Evolutionary conservation across 768 basidiomycete species (phyloP), one percentile per base, ranked within the genome.

Genomic region (Tulasnella sp.): DNA sequence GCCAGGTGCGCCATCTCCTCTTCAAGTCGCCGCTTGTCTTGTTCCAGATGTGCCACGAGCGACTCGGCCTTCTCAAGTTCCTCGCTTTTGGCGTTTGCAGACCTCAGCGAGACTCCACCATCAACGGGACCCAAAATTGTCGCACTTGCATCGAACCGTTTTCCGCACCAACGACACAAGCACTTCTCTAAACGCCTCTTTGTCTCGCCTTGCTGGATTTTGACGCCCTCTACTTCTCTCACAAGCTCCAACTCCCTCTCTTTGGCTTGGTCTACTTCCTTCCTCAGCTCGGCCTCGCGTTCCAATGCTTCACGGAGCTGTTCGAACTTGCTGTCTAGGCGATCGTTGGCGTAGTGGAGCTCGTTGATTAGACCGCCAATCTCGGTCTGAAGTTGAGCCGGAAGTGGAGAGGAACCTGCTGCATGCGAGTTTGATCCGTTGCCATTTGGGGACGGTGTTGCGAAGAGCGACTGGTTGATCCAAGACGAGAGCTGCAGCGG

Each of bases 321-420:
- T 67, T 90, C 88, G 15, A 93, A 75, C 68, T 92, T 92, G 66
- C 90, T 84, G 64, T 93, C 92, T 55, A 93, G 87, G 64, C 80
- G 85, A 34, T 85, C 82, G 67, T 93, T 91, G 9, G 89, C 90
- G 2, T 68, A 30, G 62, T 53, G 41, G 52, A 59, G 61, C 54
- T 56, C 42, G 24, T 56, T 25, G 11, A 43, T 43, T 22, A 56
- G 42, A n/a, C 27, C 31, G 11, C 41, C 27, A 4, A 43, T 43
- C 44, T 56, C 54, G 15, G 53, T 48, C 12, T 61, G 53, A 30
- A 55, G 17, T 44, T 44, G 45, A 43, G 53, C 41, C 8, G 45
- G 42, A 25, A 43, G 53, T 11, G n/a, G 7, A 48, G 29, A 27
- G 4, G 31, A 11, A 30, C 12, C 17, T 5, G 24, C 9, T 12